Evolutionary conservation across 352 stramenopile genomes (phyloP), one percentile per base, ranked within the genome.

Genomic region (Pythium brassicae): DNA sequence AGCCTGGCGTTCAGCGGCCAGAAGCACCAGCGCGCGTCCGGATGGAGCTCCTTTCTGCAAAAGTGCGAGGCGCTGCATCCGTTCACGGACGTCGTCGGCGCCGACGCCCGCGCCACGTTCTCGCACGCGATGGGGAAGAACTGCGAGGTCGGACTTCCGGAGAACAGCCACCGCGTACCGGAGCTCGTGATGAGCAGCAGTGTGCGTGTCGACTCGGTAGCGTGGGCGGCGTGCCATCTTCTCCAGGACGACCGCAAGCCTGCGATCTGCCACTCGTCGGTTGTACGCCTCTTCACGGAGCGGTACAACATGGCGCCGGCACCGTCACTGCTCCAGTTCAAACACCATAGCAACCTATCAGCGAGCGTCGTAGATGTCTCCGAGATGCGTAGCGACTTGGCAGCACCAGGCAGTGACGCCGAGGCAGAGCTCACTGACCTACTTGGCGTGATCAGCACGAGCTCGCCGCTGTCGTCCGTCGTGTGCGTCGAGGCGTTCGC

Each of bases 381-480:
- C 1, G 1, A 15, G 27, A 29, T 25, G 42, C 48, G 50, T 23
- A 35, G 57, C 15, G 55, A 75, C 37, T 40, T 57, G 53, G 53
- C 53, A 0, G 27, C 42, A 7, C 64, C 74, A 12, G 68, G 69
- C 9, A 74, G 63, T 15, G 63, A 74, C 43, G 65, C 60, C 1
- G 78, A 88, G 26, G 53, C 57, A 0, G 73, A 79, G 40, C 53
- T 83, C 0, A 57, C 78, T 12, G 58, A 70, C 25, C 48, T 88
- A 4, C 56, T 88, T 0, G 55, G 72, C n/a, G 73, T 88, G 29
- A 77, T 88, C 60, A 76, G 71, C 65, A 72, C 71, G 55, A 85
- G 78, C 35, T 61, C 62, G 1, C 78, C 75, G 7, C 55, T 82
- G 7, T 74, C 57, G 1, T 51, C 50, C 1, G 59, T 79, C 26